A percentile compares a stretch with the other conserved stretches of the same genome.
These are phyloP conservation scores for Ophiocordyceps polyrhachis-furcata DNA, from an alignment of 2,329 filamentous ascomycete species.

Conservation along the genomic window DNA sequence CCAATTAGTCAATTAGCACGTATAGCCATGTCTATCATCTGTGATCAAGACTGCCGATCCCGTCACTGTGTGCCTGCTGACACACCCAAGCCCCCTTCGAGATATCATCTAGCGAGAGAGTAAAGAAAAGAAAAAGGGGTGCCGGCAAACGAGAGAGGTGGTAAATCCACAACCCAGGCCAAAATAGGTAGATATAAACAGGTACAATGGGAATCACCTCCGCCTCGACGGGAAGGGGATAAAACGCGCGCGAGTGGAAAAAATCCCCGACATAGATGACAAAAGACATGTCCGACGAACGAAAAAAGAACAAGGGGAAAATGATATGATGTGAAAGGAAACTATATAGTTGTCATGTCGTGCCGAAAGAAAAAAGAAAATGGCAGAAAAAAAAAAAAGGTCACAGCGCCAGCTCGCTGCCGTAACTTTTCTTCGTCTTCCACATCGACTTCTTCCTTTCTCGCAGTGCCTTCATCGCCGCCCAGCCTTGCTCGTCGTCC, in stretches of 20 bases:
- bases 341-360: neutral
- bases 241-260: neutral
- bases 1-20: slow-evolving; percentile 8
- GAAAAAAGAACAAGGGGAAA: neutral
- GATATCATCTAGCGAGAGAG: slow-evolving; percentile 2
- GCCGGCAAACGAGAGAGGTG: too few species aligned
- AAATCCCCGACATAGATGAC: neutral
- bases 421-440: slow-evolving; percentile 39
- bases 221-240: neutral
- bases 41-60: slow-evolving; percentile 3
- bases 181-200: neutral
- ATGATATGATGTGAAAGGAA: neutral
- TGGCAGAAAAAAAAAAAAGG: slow-evolving; percentile 2
- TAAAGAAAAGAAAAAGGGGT: neutral
- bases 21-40: slow-evolving; percentile 8
- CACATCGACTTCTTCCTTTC: slow-evolving; percentile 50
- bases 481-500: slow-evolving; percentile 52
- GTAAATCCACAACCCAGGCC: too few species aligned
- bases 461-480: slow-evolving; percentile 49
- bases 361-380: neutral
- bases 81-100: slow-evolving; percentile 3
- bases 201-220: neutral
- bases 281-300: neutral
- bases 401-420: slow-evolving; percentile 21
- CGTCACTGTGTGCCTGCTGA: slow-evolving; percentile 4